A percentile compares a stretch with the other conserved stretches of the same genome.
phyloP scores from a whole-genome alignment of 179 eudicot species.

The Vitellaria paradoxa region DNA sequence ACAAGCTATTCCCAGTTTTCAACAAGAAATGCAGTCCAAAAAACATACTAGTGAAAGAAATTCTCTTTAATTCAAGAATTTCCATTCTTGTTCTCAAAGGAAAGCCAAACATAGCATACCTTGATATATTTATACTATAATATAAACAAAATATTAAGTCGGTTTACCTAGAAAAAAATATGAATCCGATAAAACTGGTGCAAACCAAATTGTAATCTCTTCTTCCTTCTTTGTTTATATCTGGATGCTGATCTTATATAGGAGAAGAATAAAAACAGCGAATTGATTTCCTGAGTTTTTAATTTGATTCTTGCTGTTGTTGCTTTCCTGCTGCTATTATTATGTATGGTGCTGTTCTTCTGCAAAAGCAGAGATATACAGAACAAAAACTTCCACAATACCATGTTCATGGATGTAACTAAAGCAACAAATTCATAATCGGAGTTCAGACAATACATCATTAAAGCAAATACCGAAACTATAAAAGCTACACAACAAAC shows the following conservation, averaged over 20 bases:
- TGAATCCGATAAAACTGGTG: conserved; percentile 1
- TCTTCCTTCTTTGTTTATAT: not conserved
- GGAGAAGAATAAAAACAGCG: not conserved
- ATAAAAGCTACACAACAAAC: not conserved
- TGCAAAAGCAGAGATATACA: not conserved
- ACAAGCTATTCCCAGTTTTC: too few relatives aligned
- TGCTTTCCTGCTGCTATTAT: too few relatives aligned
- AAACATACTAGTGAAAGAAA: too few relatives aligned
- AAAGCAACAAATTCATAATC: not conserved
- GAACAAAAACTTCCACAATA: not conserved
- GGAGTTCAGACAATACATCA: not conserved
- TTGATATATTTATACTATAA: too few relatives aligned
- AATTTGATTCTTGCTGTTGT: too few relatives aligned
- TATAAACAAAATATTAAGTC: too few relatives aligned
- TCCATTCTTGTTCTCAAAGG: too few relatives aligned
- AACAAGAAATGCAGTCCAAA: too few relatives aligned
- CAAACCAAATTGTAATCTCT: not conserved
- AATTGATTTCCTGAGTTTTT: not conserved
- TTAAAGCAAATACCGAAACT: not conserved
- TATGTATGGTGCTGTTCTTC: too few relatives aligned
- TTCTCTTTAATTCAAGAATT: too few relatives aligned
- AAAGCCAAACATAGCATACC: too few relatives aligned
- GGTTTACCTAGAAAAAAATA: too few relatives aligned
- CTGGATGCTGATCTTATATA: not conserved
- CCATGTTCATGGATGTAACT: not conserved